Conservation (phyloP, 495 filamentous ascomycete species). For the Lentithecium fluviatile region DNA sequence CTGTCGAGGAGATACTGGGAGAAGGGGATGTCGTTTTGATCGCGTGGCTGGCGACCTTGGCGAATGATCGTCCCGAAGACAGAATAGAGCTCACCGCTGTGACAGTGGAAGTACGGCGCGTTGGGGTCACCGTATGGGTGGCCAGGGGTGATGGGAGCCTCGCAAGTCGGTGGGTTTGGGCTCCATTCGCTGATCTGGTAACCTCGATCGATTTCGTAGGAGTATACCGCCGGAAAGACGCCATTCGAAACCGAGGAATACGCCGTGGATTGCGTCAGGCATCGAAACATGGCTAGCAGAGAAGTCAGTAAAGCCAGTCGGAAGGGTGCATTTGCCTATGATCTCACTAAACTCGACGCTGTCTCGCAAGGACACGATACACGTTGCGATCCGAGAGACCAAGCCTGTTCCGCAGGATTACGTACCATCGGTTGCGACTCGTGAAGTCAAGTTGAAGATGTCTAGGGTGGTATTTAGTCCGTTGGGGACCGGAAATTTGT, state of each 20-base stretch:
- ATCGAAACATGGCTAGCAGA: conserved; percentile 37
- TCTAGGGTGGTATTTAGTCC: conserved; percentile 45
- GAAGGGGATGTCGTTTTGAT: conserved; percentile 40
- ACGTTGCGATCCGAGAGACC: no score
- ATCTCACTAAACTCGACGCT: no score
- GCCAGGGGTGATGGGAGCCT: conserved; percentile 42
- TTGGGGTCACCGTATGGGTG: conserved; percentile 49
- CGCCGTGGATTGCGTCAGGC: conserved; percentile 51
- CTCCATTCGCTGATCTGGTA: conserved; percentile 52
- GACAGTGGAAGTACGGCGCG: conserved; percentile 49
- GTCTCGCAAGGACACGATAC: no score
- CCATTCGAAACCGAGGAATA: conserved; percentile 38
- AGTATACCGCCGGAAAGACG: conserved; percentile 43
- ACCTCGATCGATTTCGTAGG: conserved; percentile 53
- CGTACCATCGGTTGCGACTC: conserved; percentile 48
- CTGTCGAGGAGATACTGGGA: conserved; percentile 37
- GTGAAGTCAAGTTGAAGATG: conserved; percentile 48
- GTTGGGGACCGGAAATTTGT: conserved; percentile 27
- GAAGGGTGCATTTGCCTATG: no score
- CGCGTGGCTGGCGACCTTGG: conserved; percentile 32
- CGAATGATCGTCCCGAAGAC: conserved; percentile 42
- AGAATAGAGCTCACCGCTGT: conserved; percentile 52
- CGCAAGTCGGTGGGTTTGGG: conserved; percentile 48
- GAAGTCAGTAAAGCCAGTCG: no score
- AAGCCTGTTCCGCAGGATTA: no score